Evolutionary conservation across 768 basidiomycete genomes (phyloP), one percentile per base, ranked within the genome.

Genomic region (Pilatotrama ljubarskyi): DNA sequence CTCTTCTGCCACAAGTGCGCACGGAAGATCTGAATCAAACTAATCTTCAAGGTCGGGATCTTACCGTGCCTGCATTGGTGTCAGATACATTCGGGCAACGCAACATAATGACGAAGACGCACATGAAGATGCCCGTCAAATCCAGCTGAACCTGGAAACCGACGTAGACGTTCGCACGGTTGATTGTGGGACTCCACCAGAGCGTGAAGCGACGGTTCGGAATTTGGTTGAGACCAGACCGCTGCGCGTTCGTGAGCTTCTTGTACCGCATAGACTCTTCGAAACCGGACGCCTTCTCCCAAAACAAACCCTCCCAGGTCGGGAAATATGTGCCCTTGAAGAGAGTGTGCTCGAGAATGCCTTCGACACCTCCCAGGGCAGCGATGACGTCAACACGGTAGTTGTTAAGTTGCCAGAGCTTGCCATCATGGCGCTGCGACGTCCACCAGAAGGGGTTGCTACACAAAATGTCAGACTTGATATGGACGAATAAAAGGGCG

Each of bases 1-100:
- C 95, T 98, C 80, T 99, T 98, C 78, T 99, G 97, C 97, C 97
- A 98, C 78, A 99, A 84, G 75, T 99, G 97, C 41, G 97, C 97
- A 80, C 97, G 92, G 93, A 99, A 98, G 69, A 99, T 97, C 71
- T 98, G 97, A 67, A 99, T 99, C 78, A 98, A 86, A 76, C 92
- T 95, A 78, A 99, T 99, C 80, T 98, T 98, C 65, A 98, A 78
- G 2, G 95, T 97, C 13, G 95, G 95, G 63, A 98, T 96, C 79
- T 99, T 98, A 68, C 96, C 96, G 75, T 97, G 95, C 90, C 90
- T 90, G 64, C 9, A 17, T 17, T 20, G 25, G 43, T n/a, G 58
- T 69, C 22, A 67, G 59, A n/a, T 14, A 51, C 41, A 15, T 26
- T 20, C 11, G 9, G 4, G 38, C 20, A 37, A 55, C 26, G 32